Conservation (phyloP, 805 yeast genomes). For the Suhomyces xylopsoci region DNA sequence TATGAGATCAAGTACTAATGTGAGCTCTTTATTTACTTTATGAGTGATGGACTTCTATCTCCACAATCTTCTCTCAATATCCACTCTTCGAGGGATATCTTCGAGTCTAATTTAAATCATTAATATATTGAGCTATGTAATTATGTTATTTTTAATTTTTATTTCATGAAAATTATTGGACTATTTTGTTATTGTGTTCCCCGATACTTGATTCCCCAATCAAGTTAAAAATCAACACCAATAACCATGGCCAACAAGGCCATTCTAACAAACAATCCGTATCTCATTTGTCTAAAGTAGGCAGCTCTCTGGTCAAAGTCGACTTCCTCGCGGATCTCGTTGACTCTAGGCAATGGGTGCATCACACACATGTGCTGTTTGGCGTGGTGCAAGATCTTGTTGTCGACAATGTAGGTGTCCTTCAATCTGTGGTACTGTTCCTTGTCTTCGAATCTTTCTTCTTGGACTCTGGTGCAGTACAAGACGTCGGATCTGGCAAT, state of each 20-base stretch:
- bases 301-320: slow-evolving; percentile 99
- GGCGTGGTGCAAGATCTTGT: slow-evolving; percentile 84
- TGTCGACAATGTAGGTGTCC: slow-evolving; percentile 90
- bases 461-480: slow-evolving; percentile 97
- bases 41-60: no score
- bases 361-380: slow-evolving; percentile 97
- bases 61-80: no score
- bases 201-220: neutral
- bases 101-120: no score
- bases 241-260: slow-evolving; percentile 97
- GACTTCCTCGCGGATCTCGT: slow-evolving; percentile 95
- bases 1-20: no score
- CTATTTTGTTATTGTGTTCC: no score
- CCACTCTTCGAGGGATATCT: no score
- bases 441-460: slow-evolving; percentile 82
- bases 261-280: slow-evolving; percentile 98
- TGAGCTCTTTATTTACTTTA: no score
- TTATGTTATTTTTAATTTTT: no score
- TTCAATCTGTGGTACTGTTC: slow-evolving; percentile 83
- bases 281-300: slow-evolving; percentile 98
- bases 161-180: no score
- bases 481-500: slow-evolving; percentile 89
- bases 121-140: no score
- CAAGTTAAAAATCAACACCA: slow-evolving; percentile 74
- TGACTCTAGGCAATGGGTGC: slow-evolving; percentile 98